phyloP scores from a whole-genome alignment of 177 flowering plant genomes.

The Vitis hybrid region DNA sequence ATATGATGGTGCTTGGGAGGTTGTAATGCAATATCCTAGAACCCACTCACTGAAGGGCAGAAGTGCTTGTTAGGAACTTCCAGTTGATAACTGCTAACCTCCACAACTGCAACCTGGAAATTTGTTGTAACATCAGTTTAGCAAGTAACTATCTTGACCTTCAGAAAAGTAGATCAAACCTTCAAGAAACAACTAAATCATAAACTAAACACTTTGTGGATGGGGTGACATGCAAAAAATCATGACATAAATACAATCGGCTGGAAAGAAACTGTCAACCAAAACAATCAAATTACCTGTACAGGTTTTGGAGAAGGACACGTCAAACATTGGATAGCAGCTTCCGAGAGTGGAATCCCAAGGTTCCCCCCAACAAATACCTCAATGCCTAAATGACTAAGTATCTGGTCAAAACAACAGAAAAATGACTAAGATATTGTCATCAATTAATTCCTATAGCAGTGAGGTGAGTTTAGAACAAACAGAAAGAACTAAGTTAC shows the following conservation, averaged over 20 bases:
- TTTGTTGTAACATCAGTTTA: background rate
- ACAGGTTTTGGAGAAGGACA: slow-evolving; percentile 12
- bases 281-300: slow-evolving; percentile 24
- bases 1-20: slow-evolving; percentile 4
- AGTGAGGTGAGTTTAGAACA: background rate
- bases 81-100: slow-evolving; percentile 56
- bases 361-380: slow-evolving; percentile 49
- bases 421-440: background rate
- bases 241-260: background rate
- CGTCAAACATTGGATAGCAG: slow-evolving; percentile 29
- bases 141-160: background rate
- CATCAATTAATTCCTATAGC: background rate
- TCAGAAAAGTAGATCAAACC: too few relatives aligned
- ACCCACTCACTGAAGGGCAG: slow-evolving; percentile 39
- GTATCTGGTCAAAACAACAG: slow-evolving; percentile 25
- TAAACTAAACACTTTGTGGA: too few relatives aligned
- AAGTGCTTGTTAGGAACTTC: slow-evolving; percentile 38
- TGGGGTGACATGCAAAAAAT: background rate
- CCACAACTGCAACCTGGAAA: slow-evolving; percentile 50
- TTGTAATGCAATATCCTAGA: background rate
- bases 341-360: slow-evolving; percentile 48
- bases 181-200: too few relatives aligned
- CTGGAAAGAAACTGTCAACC: background rate
- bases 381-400: slow-evolving; percentile 30
- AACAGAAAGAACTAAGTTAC: slow-evolving; percentile 1